Base-by-base conservation (phyloP, 2,329 filamentous ascomycete species). In the Emergomyces orientalis region DNA sequence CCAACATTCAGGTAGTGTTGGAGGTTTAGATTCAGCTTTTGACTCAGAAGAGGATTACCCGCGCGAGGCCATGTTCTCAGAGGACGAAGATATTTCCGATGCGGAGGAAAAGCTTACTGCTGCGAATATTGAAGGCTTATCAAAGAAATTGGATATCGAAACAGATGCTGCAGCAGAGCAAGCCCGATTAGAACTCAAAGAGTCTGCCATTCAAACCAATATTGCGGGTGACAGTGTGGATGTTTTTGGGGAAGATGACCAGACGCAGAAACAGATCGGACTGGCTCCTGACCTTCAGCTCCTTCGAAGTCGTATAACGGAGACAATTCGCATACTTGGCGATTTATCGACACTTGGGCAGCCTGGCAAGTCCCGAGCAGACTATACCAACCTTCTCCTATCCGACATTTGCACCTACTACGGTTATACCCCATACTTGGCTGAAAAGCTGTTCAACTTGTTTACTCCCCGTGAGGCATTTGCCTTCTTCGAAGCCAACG, bases 401-500 rank as follows among this genome's bases (percentile, higher is more conserved):
- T 89, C 91, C 77, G 94, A 99, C 72, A 89, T 97, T 64, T 97
- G 91, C 79, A 86, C 88, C 62, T 99, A 99, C 81, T 99, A 99
- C 74, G 92, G 93, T 64, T 99, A 99, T 80, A 95, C 90, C 3
- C 86, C 88, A 45, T 97, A 88, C 78, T 83, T 99, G n/a, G 94
- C 92, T 4, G 90, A 96, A 77, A 99, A 97, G 81, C 86, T 99
- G 19, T 91, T 92, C 79, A 88, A 88, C 72, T 86, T 99, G 7
- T 97, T 99, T 78, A 86, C 91, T 1, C 90, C 94, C 0, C 87
- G 88, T 69, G 94, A 99, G 79, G 94, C 94, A 0, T 95, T 97
- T 69, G 92, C 92, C 62, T 99, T 99, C 78, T 97, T 99, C 79
- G 94, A 99, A 79, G 93, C 93, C 70, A 99, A 99, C 86, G 94